phyloP scores from a whole-genome alignment of 2,329 filamentous ascomycete species.

The Aspergillus melleus region DNA sequence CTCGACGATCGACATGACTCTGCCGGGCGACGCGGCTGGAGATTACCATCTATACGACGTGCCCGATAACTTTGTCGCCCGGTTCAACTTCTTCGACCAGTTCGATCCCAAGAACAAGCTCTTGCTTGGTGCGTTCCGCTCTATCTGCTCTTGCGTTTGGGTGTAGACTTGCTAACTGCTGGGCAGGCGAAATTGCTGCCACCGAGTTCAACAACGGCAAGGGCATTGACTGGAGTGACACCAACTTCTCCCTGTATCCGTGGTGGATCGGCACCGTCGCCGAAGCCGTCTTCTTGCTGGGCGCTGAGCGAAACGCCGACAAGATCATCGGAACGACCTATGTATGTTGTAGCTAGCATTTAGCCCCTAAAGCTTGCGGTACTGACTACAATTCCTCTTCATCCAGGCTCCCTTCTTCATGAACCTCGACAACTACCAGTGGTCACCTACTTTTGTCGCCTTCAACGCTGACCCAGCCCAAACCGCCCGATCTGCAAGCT shows the following conservation, averaged over 20 bases:
- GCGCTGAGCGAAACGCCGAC: conserved; percentile 61
- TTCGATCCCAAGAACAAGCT: conserved; percentile 24
- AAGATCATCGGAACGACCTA: conserved; percentile 31
- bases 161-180: background rate
- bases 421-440: conserved; percentile 29
- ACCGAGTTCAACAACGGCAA: conserved; percentile 45
- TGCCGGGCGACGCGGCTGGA: conserved; percentile 26
- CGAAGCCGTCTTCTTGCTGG: conserved; percentile 65
- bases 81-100: conserved; percentile 58
- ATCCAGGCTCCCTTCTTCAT: conserved; percentile 28
- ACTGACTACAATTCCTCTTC: background rate
- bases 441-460: conserved; percentile 31
- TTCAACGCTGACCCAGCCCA: conserved; percentile 31
- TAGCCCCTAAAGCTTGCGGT: no score
- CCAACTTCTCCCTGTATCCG: conserved; percentile 48
- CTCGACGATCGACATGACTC: conserved; percentile 27
- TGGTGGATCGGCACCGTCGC: conserved; percentile 63
- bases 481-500: conserved; percentile 32
- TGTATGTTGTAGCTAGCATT: conserved; percentile 13
- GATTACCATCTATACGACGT: conserved; percentile 54
- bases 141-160: background rate
- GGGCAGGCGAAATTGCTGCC: conserved; percentile 27
- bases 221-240: conserved; percentile 48
- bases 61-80: conserved; percentile 52
- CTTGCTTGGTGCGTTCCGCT: conserved; percentile 21